These are phyloP conservation scores for Fusarium nematophilum DNA, from an alignment of 2,329 filamentous ascomycete genomes.

Conservation along the genomic window DNA sequence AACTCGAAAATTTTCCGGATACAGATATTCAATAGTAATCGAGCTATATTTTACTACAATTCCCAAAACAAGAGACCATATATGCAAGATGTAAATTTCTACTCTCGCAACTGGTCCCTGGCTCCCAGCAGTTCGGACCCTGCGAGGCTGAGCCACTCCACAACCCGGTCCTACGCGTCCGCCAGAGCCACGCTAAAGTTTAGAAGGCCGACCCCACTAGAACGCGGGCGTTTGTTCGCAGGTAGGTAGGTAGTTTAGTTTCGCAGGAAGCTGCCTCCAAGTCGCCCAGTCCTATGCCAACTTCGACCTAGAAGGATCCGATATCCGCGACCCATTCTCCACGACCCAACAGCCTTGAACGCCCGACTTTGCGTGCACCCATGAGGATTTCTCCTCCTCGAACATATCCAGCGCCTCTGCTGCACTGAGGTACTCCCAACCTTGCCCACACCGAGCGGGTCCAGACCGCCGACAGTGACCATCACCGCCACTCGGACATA, in stretches of 20 bases:
- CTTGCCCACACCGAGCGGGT: neutral
- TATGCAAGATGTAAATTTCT: too few species aligned
- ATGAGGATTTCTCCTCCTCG: neutral
- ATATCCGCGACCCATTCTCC: slow-evolving; percentile 9
- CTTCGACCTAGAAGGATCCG: slow-evolving; percentile 5
- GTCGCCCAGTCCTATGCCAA: neutral
- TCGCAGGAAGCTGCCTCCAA: neutral
- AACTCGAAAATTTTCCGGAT: too few species aligned
- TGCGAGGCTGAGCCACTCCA: slow-evolving; percentile 32
- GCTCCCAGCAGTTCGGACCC: slow-evolving; percentile 17
- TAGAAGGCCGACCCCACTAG: slow-evolving; percentile 36
- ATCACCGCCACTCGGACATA: slow-evolving; percentile 21
- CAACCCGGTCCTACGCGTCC: neutral
- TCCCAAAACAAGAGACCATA: too few species aligned
- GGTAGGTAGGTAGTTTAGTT: neutral
- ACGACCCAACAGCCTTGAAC: neutral
- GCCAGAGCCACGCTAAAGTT: slow-evolving; percentile 30
- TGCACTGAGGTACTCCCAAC: neutral
- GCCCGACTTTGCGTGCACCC: slow-evolving; percentile 2
- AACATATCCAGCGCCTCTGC: slow-evolving; percentile 1
- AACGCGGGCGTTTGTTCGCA: slow-evolving; percentile 1
- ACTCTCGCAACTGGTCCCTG: neutral
- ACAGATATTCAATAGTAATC: too few species aligned
- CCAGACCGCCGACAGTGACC: slow-evolving; percentile 12
- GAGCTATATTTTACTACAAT: too few species aligned